These are phyloP conservation scores for Ceratobasidium sp. DNA, from an alignment of 1,284 basidiomycete species.

Conservation along the genomic window DNA sequence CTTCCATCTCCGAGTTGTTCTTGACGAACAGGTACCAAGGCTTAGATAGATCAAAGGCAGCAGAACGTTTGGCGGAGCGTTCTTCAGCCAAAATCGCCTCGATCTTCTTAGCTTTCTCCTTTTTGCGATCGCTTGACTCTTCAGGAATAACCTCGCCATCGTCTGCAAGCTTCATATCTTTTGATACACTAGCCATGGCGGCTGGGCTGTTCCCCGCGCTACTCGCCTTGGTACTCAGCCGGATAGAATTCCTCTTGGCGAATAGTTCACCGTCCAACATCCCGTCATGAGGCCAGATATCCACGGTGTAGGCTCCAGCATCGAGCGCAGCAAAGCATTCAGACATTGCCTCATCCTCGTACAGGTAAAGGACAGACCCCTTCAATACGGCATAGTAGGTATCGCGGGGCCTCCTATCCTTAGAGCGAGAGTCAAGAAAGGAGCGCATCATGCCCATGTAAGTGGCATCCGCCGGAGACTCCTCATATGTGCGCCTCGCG, in stretches of 20 bases:
- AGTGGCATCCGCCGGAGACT: constrained; percentile 63
- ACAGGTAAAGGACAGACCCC: constrained; percentile 86
- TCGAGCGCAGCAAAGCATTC: constrained; percentile 89
- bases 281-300: constrained; percentile 71
- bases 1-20: constrained; percentile 87
- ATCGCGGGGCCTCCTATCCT: constrained; percentile 84
- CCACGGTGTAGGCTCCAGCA: constrained; percentile 72
- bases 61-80: constrained; percentile 55
- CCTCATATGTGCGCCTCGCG: constrained; percentile 80
- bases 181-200: constrained; percentile 60
- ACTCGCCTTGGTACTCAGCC: constrained; percentile 64
- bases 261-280: constrained; percentile 85
- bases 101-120: constrained; percentile 55
- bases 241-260: constrained; percentile 85
- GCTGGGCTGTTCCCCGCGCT: constrained; percentile 42
- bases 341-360: constrained; percentile 86
- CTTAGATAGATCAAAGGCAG: constrained; percentile 59
- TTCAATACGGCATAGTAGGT: constrained; percentile 90
- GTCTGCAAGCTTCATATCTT: constrained; percentile 59
- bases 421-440: constrained; percentile 76
- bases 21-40: constrained; percentile 92
- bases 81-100: constrained; percentile 54
- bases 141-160: constrained; percentile 53
- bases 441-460: constrained; percentile 73
- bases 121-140: constrained; percentile 49